Conservation (phyloP, 1,284 basidiomycete species). For the Ustilago bromivora region DNA sequence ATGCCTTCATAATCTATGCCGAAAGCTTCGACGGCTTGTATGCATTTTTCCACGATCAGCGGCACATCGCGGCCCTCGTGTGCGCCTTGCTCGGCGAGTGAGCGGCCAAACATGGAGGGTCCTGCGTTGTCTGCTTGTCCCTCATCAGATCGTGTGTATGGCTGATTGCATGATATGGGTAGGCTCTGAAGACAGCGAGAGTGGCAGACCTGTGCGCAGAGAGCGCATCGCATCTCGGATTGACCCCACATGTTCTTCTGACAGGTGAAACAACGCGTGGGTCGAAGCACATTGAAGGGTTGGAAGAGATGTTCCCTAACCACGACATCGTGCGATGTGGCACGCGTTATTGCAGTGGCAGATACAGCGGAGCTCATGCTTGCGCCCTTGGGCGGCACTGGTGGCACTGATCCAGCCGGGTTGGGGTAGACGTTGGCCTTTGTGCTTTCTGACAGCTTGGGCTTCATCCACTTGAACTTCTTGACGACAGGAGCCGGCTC, state of each 20-base stretch:
- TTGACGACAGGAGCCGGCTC: slow-evolving; percentile 70
- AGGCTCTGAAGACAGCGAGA: slow-evolving; percentile 58
- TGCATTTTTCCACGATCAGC: slow-evolving; percentile 88
- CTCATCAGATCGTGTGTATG: slow-evolving; percentile 55
- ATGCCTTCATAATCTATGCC: slow-evolving; percentile 92
- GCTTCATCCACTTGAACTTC: slow-evolving; percentile 74
- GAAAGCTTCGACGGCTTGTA: slow-evolving; percentile 62
- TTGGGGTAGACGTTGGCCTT: slow-evolving; percentile 19
- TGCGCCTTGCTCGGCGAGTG: slow-evolving; percentile 83
- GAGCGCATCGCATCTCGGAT: slow-evolving; percentile 83
- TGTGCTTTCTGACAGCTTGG: slow-evolving; percentile 57
- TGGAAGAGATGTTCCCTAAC: slow-evolving; percentile 83
- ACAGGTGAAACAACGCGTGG: slow-evolving; percentile 93
- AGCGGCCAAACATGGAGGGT: slow-evolving; percentile 90
- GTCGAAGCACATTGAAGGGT: slow-evolving; percentile 86
- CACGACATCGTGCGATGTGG: slow-evolving; percentile 50
- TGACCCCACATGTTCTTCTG: slow-evolving; percentile 99
- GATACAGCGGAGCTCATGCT: slow-evolving; percentile 8
- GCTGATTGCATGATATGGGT: slow-evolving; percentile 60
- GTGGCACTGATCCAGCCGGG: slow-evolving; percentile 24
- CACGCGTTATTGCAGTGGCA: slow-evolving; percentile 29
- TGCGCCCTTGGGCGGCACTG: slow-evolving; percentile 40
- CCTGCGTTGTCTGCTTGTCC: slow-evolving; percentile 33
- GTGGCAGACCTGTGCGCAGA: slow-evolving; percentile 63
- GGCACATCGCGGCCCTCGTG: slow-evolving; percentile 83